These are phyloP conservation scores for Podila epigama DNA, from an alignment of 192 early-diverging fungal species.

Conservation along the genomic window DNA sequence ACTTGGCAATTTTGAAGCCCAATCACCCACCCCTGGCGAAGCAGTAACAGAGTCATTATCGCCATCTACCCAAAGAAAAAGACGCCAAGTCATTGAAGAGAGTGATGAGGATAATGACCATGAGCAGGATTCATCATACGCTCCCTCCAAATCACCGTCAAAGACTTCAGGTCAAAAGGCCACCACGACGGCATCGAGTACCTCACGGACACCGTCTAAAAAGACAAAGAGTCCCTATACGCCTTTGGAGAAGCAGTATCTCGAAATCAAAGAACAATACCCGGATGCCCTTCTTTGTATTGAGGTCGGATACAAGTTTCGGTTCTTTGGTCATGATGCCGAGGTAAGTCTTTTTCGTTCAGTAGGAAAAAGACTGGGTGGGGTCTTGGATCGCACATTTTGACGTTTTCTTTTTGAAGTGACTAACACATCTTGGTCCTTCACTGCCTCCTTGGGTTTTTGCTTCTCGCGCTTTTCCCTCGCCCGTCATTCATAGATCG, in stretches of 20 bases:
- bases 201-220: constrained; percentile 9
- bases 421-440: too few relatives aligned
- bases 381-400: background rate
- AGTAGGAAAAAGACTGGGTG: background rate
- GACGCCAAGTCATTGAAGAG: constrained; percentile 12
- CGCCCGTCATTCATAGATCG: constrained; percentile 55
- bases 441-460: too few relatives aligned
- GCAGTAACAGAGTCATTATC: background rate
- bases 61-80: background rate
- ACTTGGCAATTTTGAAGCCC: constrained; percentile 1
- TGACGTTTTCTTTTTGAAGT: background rate
- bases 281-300: constrained; percentile 80
- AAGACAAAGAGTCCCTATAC: constrained; percentile 64
- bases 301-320: constrained; percentile 95
- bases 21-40: background rate
- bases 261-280: constrained; percentile 75
- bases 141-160: background rate
- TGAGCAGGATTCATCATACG: background rate
- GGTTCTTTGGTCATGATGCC: constrained; percentile 92
- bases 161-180: background rate
- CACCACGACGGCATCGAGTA: constrained; percentile 4
- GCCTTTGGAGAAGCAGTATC: constrained; percentile 84
- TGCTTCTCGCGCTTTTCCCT: background rate
- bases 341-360: constrained; percentile 51
- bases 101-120: constrained; percentile 18